A percentile compares a stretch with the other conserved stretches of the same genome.
phyloP scores from a whole-genome alignment of 1,284 basidiomycete species.

The Phlebopus sp. region DNA sequence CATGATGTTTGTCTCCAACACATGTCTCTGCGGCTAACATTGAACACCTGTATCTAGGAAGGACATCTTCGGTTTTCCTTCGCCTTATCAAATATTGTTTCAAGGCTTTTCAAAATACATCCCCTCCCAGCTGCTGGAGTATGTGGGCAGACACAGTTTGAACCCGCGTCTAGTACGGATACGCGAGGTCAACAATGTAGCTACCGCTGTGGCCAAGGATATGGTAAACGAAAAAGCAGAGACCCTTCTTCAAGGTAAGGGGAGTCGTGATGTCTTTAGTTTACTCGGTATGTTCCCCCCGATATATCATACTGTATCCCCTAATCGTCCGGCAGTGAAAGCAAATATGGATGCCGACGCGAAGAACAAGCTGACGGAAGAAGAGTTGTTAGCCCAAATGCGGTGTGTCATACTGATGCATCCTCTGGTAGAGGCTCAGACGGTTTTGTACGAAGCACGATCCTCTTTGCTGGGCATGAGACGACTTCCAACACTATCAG shows the following conservation, averaged over 20 bases:
- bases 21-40: neutral
- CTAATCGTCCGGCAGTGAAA: conserved; percentile 38
- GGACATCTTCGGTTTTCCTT: conserved; percentile 25
- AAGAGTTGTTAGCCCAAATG: conserved; percentile 56
- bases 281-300: conserved; percentile 34
- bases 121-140: conserved; percentile 33
- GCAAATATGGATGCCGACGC: conserved; percentile 49
- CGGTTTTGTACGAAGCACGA: conserved; percentile 27
- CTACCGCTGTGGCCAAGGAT: conserved; percentile 35
- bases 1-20: conserved; percentile 30
- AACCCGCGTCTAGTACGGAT: conserved; percentile 36
- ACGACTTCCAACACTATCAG: conserved; percentile 45
- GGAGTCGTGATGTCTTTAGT: conserved; percentile 40
- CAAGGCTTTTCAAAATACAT: conserved; percentile 18
- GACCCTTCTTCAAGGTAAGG: conserved; percentile 30
- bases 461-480: conserved; percentile 50
- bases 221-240: conserved; percentile 43
- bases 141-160: conserved; percentile 35
- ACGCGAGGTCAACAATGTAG: conserved; percentile 26
- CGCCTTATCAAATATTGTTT: conserved; percentile 20
- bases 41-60: conserved; percentile 11
- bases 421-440: neutral
- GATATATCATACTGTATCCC: neutral
- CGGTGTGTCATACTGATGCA: conserved; percentile 31
- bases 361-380: conserved; percentile 43